Evolutionary conservation across 345 rosid genomes (phyloP), one percentile per base, ranked within the genome.

Genomic region (Aquilaria sinensis): DNA sequence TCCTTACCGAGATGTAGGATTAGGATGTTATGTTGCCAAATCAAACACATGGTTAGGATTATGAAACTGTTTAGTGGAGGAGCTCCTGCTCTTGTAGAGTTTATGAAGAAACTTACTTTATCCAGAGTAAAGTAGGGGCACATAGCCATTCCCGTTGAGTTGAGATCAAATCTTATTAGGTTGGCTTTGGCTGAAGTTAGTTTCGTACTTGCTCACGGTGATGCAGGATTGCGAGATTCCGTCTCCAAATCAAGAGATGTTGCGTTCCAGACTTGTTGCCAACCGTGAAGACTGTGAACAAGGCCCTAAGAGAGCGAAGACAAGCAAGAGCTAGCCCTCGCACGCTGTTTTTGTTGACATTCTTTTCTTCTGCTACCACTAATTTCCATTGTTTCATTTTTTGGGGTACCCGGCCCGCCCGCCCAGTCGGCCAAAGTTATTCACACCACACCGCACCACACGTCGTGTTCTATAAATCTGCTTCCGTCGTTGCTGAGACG

Each of bases 241-340:
- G 2, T 58, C 69, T 2, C 48, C 59, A 57, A 70, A 70, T 67
- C 81, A 63, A 72, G 69, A 78, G 63, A 62, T 51, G 23, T 16
- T 60, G 0, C 70, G 78, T 56, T 57, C 76, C 12, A 72, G 83
- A 75, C 65, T 51, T n/a, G 57, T 50, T n/a, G 57, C 74, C 59
- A 23, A 56, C 0, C 59, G 63, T 11, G 78, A 73, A 60, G 80
- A 65, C 56, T 50, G 81, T 0, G 69, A 70, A 57, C 80, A 73
- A 54, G 73, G 75, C 57, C 34, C 46, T 48, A 87, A 87, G 83
- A 87, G 79, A 75, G 79, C 70, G 15, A 87, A 75, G 79, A 73
- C 69, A 31, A 67, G 74, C 53, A 80, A 69, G 67, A 61, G 70
- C 51, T 71, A 61, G 70, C 51, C 69, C 75, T 70, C 23, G 37